phyloP scores from a whole-genome alignment of 192 early-diverging fungal species.

The Gryganskiella cystojenkinii region DNA sequence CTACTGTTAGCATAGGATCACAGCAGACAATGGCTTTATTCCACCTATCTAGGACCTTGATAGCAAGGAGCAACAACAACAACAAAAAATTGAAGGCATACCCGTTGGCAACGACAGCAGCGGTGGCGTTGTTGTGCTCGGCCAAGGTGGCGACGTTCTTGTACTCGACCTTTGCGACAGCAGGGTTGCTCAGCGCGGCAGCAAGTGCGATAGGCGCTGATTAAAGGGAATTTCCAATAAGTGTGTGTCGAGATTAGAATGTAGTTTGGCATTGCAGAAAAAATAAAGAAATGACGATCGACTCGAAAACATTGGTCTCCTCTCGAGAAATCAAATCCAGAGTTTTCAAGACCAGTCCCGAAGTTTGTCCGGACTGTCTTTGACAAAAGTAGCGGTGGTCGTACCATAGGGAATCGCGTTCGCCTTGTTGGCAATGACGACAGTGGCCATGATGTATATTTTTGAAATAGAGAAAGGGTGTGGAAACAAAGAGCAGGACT shows the following conservation, averaged over 20 bases:
- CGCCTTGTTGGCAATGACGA: constrained; percentile 71
- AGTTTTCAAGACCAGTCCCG: constrained; percentile 8
- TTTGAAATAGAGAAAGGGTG: neutral
- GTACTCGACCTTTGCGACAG: constrained; percentile 58
- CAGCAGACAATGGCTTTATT: no score
- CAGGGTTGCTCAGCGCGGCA: constrained; percentile 60
- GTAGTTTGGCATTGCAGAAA: no score
- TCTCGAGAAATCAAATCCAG: neutral
- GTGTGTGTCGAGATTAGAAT: no score
- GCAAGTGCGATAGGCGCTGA: constrained; percentile 63
- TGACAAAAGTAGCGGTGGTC: no score
- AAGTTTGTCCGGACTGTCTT: no score
- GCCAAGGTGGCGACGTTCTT: constrained; percentile 55
- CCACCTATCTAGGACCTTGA: no score
- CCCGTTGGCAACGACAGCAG: constrained; percentile 36
- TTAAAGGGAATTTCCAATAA: no score
- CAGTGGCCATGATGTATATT: constrained; percentile 53
- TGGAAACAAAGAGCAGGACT: neutral
- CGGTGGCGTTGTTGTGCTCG: constrained; percentile 43
- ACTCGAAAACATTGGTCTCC: no score
- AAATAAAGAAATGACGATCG: no score
- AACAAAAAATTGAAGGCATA: constrained; percentile 3
- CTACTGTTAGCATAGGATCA: no score
- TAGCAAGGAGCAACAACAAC: neutral
- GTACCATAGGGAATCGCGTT: constrained; percentile 59